Percentiles rank a stretch among this genome's conserved stretches.
Evolutionary conservation across 2,329 filamentous ascomycete genomes (phyloP).

Genomic region (Aspergillus sp.): DNA sequence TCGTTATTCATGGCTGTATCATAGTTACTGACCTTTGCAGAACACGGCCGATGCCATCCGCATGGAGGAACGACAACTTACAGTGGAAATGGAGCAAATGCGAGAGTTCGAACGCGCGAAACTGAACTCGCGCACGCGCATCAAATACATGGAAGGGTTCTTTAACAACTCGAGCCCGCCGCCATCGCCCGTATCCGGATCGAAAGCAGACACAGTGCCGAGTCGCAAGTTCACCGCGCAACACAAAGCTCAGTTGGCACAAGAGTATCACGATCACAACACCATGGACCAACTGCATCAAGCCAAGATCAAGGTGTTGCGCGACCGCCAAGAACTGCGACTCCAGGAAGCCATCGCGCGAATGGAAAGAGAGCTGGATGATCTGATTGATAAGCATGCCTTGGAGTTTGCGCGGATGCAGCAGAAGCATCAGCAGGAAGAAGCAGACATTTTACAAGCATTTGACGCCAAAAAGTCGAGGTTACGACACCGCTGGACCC

Average conservation of each 20-base stretch:
- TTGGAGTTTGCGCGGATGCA: slow-evolving; percentile 38
- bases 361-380: slow-evolving; percentile 43
- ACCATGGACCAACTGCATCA: slow-evolving; percentile 48
- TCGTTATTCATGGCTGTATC: neutral
- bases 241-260: slow-evolving; percentile 47
- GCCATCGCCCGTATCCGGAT: slow-evolving; percentile 27
- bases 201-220: slow-evolving; percentile 24
- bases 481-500: slow-evolving; percentile 43
- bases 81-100: slow-evolving; percentile 47
- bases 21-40: slow-evolving; percentile 25
- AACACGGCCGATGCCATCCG: slow-evolving; percentile 38
- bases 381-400: slow-evolving; percentile 37
- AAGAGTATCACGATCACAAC: slow-evolving; percentile 47
- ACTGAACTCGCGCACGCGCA: slow-evolving; percentile 45
- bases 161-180: slow-evolving; percentile 45
- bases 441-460: slow-evolving; percentile 31
- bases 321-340: slow-evolving; percentile 48
- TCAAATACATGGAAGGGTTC: slow-evolving; percentile 53
- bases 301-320: slow-evolving; percentile 50
- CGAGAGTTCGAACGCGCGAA: slow-evolving; percentile 49
- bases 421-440: slow-evolving; percentile 36
- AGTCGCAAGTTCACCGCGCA: slow-evolving; percentile 43
- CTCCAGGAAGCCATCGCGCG: slow-evolving; percentile 42
- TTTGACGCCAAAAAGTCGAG: slow-evolving; percentile 38
- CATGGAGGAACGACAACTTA: slow-evolving; percentile 48